A percentile compares a stretch with the other conserved stretches of the same genome.
phyloP scores from a whole-genome alignment of 78 protist genomes.

The Polysphondylium violaceum region DNA sequence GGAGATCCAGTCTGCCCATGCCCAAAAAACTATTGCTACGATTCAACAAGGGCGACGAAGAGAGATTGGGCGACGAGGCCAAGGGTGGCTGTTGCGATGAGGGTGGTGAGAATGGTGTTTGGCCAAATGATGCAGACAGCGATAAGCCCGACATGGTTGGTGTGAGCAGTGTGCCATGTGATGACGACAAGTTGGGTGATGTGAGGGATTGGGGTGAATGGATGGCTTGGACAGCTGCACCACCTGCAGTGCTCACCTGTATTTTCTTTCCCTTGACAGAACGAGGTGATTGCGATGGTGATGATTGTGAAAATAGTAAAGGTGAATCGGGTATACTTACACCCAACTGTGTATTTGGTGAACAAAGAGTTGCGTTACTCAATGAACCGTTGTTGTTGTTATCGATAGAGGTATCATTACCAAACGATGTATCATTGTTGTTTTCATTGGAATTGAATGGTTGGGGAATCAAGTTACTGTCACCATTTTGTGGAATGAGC shows the following conservation, averaged over 20 bases:
- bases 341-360: no score
- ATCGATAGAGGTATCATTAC: background rate
- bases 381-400: no score
- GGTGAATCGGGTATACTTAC: conserved; percentile 17
- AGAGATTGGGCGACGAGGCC: background rate
- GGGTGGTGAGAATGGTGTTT: conserved; percentile 5
- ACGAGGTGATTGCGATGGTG: conserved; percentile 16
- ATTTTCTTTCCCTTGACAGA: conserved; percentile 13
- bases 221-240: no score
- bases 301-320: conserved; percentile 5
- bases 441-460: background rate
- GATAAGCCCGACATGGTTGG: conserved; percentile 47
- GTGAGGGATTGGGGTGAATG: background rate
- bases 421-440: background rate
- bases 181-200: background rate
- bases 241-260: background rate
- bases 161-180: conserved; percentile 34
- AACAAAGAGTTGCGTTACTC: background rate
- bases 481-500: background rate
- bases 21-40: background rate
- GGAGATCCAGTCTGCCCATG: conserved; percentile 35
- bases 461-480: background rate
- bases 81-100: background rate
- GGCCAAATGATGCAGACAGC: background rate
- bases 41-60: conserved; percentile 22